Conservation (phyloP, 306 rosid genomes). For the Dryas octopetala region DNA sequence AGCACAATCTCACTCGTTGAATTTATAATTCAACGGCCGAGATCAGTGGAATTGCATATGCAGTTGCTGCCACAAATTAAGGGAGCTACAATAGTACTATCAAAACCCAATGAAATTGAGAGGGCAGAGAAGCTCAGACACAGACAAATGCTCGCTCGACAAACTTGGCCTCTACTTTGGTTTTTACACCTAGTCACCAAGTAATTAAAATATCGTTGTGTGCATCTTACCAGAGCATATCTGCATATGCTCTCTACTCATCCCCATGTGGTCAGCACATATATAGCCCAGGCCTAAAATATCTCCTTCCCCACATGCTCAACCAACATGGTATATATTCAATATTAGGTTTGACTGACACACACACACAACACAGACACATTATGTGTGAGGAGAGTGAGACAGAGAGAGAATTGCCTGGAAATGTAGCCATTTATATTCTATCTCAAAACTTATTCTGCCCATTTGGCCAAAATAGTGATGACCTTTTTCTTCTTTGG, state of each 20-base stretch:
- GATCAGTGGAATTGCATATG: background rate
- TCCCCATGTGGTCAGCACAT: constrained; percentile 43
- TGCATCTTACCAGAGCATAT: constrained; percentile 19
- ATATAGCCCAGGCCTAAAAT: constrained; percentile 6
- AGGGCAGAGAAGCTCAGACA: constrained; percentile 22
- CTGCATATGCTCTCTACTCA: constrained; percentile 20
- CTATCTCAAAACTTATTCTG: too few species aligned
- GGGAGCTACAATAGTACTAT: background rate
- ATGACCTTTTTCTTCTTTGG: background rate
- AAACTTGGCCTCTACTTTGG: constrained; percentile 3
- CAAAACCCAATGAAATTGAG: constrained; percentile 22
- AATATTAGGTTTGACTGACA: constrained; percentile 3
- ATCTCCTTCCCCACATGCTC: constrained; percentile 49
- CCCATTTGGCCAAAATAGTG: background rate
- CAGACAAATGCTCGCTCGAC: background rate
- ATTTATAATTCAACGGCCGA: background rate
- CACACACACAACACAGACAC: background rate
- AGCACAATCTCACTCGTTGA: background rate
- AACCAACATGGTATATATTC: constrained; percentile 7
- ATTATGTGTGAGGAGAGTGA: background rate
- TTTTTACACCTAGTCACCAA: background rate
- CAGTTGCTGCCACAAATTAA: constrained; percentile 10
- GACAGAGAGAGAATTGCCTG: constrained; percentile 1
- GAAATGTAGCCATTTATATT: background rate
- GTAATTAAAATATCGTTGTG: constrained; percentile 3